Evolutionary conservation across 345 rosid species (phyloP), one percentile per base, ranked within the genome.

Genomic region (Lumnitzera racemosa): DNA sequence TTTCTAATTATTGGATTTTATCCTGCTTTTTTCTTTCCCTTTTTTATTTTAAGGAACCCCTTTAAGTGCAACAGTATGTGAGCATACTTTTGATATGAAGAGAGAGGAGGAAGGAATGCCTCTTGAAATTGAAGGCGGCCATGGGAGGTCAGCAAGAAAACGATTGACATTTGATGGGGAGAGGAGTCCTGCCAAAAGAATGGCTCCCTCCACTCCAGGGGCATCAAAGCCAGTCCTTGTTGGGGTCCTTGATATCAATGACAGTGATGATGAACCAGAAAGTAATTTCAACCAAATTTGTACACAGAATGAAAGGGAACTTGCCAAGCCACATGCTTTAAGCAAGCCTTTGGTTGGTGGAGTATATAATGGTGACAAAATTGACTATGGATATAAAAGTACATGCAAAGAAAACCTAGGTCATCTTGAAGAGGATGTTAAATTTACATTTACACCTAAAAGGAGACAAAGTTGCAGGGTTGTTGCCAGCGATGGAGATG

Each of bases 401-500:
- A 66, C 65, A 58, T 56, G 25, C 61, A 66, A 78, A 25, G 79
- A 78, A 20, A 76, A 76, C 50, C 50, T 75, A 58, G 74, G 70
- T 71, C 55, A 17, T 43, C 64, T 55, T 49, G 59, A 56, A 8
- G 76, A 66, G 56, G 61, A 59, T 56, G 50, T 59, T 47, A 57
- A 56, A 17, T 43, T 61, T 63, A 13, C 48, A 49, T 11, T 58
- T 20, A 58, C 79, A 58, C 68, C 70, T 12, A 88, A 82, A 62
- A 84, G 84, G 76, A 91, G 73, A 70, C 79, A 73, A 53, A 81
- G 73, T 68, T 69, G 61, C 13, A 76, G 73, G 16, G 51, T 86
- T 64, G 71, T 91, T 25, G 67, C 72, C 17, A 88, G 86, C 60
- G 91, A 86, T 62, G 62, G 7, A 36, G 43, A 79, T 2, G 95